Evolutionary conservation across 306 rosid species (phyloP).

Genomic region (Urtica urens): DNA sequence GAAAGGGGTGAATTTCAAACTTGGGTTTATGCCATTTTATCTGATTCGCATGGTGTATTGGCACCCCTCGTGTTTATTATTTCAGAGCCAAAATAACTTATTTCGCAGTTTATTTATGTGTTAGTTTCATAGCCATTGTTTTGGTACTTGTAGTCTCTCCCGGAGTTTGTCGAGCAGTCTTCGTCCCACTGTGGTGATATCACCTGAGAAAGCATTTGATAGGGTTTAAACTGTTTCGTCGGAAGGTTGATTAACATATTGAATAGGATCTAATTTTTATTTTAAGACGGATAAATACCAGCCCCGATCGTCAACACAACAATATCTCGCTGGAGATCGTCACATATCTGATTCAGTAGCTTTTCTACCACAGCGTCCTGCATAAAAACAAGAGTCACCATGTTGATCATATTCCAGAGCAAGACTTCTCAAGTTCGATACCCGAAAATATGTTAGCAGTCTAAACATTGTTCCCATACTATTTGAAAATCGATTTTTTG

Average conservation of each 20-base stretch:
- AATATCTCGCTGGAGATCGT: conserved; percentile 7
- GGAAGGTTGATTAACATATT: background rate
- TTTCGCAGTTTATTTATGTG: too few species aligned
- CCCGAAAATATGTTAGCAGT: background rate
- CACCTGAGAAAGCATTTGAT: conserved; percentile 2
- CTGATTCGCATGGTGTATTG: too few species aligned
- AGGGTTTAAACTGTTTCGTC: background rate
- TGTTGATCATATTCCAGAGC: too few species aligned
- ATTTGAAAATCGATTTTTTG: background rate
- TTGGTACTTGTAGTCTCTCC: conserved; percentile 1
- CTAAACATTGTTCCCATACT: background rate
- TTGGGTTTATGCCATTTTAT: too few species aligned
- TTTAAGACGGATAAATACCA: conserved; percentile 2
- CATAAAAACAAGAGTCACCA: conserved; percentile 1
- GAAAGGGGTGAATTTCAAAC: too few species aligned
- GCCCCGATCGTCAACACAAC: conserved; percentile 24
- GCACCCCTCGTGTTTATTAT: too few species aligned
- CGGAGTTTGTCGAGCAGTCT: conserved; percentile 13
- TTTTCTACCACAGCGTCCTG: conserved; percentile 22
- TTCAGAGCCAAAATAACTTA: too few species aligned
- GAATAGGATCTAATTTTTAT: background rate
- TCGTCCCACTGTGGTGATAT: conserved; percentile 16
- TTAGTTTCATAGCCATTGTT: too few species aligned
- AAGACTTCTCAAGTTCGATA: background rate
- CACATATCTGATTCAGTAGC: conserved; percentile 12